Conservation (phyloP, 2,329 filamentous ascomycete genomes). For the Sporothrix protearum region DNA sequence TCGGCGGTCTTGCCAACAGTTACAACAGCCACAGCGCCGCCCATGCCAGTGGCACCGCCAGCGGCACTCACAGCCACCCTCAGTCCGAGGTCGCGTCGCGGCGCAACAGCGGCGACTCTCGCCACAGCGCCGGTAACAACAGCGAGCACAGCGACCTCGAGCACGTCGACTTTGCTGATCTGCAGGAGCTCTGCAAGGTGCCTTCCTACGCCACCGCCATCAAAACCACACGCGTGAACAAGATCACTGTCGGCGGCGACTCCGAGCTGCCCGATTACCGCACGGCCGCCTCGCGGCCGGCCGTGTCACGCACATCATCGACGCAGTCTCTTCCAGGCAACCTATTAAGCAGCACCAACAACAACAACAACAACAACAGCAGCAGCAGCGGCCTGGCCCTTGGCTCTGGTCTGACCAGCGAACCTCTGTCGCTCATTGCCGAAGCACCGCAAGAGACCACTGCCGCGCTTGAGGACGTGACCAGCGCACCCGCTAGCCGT, state of each 20-base stretch:
- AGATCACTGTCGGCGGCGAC: conserved; percentile 45
- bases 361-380: neutral
- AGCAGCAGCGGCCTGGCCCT: neutral
- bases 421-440: conserved; percentile 34
- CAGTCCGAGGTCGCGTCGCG: conserved; percentile 49
- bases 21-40: neutral
- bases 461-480: neutral
- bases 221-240: conserved; percentile 55
- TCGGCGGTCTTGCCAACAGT: neutral
- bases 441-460: conserved; percentile 30
- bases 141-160: conserved; percentile 41
- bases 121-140: conserved; percentile 43
- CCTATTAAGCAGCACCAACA: neutral
- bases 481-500: neutral
- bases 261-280: conserved; percentile 63
- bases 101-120: conserved; percentile 50
- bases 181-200: conserved; percentile 66
- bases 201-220: conserved; percentile 75
- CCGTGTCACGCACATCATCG: conserved; percentile 49
- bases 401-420: conserved; percentile 11
- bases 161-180: conserved; percentile 55
- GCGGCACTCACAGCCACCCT: conserved; percentile 4
- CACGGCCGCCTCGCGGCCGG: conserved; percentile 47
- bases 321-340: neutral
- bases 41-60: neutral